Evolutionary conservation across 371 early-diverging fungal genomes (phyloP).

Genomic region (Mucor sp.): DNA sequence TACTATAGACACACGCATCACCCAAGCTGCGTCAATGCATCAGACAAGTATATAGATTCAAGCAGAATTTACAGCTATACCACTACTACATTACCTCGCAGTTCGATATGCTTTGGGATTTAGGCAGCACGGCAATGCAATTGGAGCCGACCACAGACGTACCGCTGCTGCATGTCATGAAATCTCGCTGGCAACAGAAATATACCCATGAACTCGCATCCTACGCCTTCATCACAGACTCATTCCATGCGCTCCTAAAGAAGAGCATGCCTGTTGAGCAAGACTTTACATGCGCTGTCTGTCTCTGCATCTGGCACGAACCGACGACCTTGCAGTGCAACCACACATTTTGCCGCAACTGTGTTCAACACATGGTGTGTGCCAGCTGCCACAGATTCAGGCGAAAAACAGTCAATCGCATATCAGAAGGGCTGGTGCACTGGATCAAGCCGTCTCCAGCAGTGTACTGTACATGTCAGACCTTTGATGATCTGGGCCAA

Average conservation of each 20-base stretch:
- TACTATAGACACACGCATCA: neutral
- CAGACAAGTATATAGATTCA: slow-evolving; percentile 6
- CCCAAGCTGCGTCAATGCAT: slow-evolving; percentile 12
- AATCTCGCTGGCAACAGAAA: slow-evolving; percentile 9
- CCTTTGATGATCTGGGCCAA: neutral
- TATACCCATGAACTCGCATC: neutral
- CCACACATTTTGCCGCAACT: slow-evolving; percentile 21
- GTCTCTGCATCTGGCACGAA: slow-evolving; percentile 15
- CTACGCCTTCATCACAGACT: neutral
- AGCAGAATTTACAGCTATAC: slow-evolving; percentile 12
- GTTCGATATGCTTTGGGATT: slow-evolving; percentile 9
- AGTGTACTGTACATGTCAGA: slow-evolving; percentile 16
- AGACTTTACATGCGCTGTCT: slow-evolving; percentile 16
- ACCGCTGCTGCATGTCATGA: slow-evolving; percentile 7
- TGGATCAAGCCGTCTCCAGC: slow-evolving; percentile 3
- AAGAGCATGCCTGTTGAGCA: neutral
- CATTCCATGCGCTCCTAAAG: neutral
- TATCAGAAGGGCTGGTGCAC: slow-evolving; percentile 3
- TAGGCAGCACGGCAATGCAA: slow-evolving; percentile 1
- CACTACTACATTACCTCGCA: slow-evolving; percentile 15
- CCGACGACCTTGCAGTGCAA: slow-evolving; percentile 15
- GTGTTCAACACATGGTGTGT: slow-evolving; percentile 19
- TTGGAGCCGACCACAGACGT: neutral
- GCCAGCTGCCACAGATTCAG: slow-evolving; percentile 2
- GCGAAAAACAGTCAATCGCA: slow-evolving; percentile 3